These are phyloP conservation scores for Trichophyton mentagrophytes DNA, from an alignment of 2,329 filamentous ascomycete species.

Conservation along the genomic window DNA sequence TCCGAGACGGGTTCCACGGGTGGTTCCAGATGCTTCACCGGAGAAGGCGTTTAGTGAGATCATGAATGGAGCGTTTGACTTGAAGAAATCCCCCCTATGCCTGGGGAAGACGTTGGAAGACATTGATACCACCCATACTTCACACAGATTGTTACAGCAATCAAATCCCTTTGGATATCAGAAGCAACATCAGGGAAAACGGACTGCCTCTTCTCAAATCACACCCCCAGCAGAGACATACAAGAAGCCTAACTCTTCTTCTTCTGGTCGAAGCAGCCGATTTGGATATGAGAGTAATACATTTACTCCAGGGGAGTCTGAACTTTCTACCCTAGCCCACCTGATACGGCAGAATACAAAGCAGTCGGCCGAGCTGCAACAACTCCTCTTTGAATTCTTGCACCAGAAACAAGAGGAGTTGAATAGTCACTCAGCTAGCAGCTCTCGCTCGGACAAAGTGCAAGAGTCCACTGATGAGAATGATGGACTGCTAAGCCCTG, in stretches of 20 bases:
- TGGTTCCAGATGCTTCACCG: slow-evolving; percentile 7
- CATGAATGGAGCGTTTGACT: slow-evolving; percentile 10
- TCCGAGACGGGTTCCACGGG: not conserved
- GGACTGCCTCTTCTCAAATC: not conserved
- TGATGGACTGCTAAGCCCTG: not conserved
- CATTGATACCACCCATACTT: not conserved
- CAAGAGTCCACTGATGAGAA: not conserved
- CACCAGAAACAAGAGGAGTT: not conserved
- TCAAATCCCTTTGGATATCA: not conserved
- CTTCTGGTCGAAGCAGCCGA: not conserved
- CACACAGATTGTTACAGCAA: not conserved
- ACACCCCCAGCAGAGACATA: not conserved
- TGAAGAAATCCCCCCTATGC: slow-evolving; percentile 7
- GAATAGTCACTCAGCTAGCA: too few species aligned
- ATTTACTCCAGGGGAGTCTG: not conserved
- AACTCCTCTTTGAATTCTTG: slow-evolving; percentile 4
- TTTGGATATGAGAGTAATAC: not conserved
- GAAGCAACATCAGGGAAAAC: not conserved
- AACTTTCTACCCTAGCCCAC: slow-evolving; percentile 9
- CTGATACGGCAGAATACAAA: slow-evolving; percentile 9
- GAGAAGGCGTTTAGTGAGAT: slow-evolving; percentile 11
- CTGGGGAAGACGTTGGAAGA: slow-evolving; percentile 7
- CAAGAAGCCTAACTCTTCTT: not conserved
- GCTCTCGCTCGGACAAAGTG: not conserved
- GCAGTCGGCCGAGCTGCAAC: slow-evolving; percentile 9